Base-by-base conservation (phyloP, 139 green algal genomes). In the Coccomyxa sp. region DNA sequence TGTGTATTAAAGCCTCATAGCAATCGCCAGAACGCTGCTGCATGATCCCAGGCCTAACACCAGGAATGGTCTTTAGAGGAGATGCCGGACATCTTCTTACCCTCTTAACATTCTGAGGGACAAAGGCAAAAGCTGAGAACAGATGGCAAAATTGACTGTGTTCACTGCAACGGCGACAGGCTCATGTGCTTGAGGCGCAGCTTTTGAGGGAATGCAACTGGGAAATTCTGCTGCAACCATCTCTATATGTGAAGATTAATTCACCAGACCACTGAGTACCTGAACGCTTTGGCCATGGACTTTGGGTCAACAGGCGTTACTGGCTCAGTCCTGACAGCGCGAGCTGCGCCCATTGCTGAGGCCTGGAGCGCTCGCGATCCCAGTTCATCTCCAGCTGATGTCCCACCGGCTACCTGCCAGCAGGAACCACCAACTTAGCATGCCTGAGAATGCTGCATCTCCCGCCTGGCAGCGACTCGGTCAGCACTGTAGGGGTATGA, bases 261-360 rank as follows among this genome's bases (percentile, higher is more conserved):
- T 58, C 27, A 80, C 31, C 13, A 60, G 1, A 77, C 1, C 10
- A 21, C 63, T 58, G 10, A 32, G 58, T 27, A 85, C 81, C 86
- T 85, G 66, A 89, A 89, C 0, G 89, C 91, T 67, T 88, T 92
- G 13, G 81, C 79, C 77, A 89, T 71, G 15, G 68, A 63, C 31
- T 82, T 85, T 13, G 66, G 81, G 59, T 93, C 85, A 57, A 94
- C 89, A 14, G 91, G 89, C 0, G 89, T 85, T 13, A 86, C 77
- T 15, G 78, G 59, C 81, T 95, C 90, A 15, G 87, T 77, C 76
- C 58, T 60, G 57, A 84, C 38, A 45, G 80, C 83, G 15, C 45
- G 32, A 14, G 76, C 86, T 14, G 83, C 81, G 23, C 84, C 84
- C 80, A 87, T 82, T 25, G 84, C 74, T 25, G 82, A 71, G 18